A percentile compares a stretch with the other conserved stretches of the same genome.
phyloP scores from a whole-genome alignment of 2,329 filamentous ascomycete species.

The Clonostachys solani region DNA sequence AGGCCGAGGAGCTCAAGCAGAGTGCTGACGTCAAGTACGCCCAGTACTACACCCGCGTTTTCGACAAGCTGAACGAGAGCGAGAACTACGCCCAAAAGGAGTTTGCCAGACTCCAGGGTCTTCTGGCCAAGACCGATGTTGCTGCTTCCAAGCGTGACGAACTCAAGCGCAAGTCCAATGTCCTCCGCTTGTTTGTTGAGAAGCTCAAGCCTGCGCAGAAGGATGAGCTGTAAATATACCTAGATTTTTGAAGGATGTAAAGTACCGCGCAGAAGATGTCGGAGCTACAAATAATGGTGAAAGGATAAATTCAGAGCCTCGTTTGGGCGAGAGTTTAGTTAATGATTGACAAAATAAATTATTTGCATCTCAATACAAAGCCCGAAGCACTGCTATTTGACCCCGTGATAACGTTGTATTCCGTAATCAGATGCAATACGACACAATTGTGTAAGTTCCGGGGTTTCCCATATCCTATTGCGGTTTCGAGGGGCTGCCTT shows the following conservation, averaged over 20 bases:
- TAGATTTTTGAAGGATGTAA: constrained; percentile 14
- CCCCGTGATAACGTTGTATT: no score
- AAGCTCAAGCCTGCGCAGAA: constrained; percentile 54
- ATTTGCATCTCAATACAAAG: no score
- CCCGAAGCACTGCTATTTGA: no score
- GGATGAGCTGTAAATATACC: constrained; percentile 61
- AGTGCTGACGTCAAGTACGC: constrained; percentile 69
- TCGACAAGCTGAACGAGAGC: constrained; percentile 78
- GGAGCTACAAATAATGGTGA: neutral
- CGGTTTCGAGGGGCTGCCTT: constrained; percentile 29
- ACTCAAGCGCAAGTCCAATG: constrained; percentile 80
- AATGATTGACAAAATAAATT: neutral
- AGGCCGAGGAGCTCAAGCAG: constrained; percentile 61
- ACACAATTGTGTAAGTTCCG: no score
- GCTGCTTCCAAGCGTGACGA: constrained; percentile 86
- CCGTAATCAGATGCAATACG: no score
- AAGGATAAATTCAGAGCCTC: no score
- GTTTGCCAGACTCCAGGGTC: constrained; percentile 70
- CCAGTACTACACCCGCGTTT: constrained; percentile 90
- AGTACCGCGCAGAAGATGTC: neutral
- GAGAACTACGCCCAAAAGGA: constrained; percentile 82
- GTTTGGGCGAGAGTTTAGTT: neutral
- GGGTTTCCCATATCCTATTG: neutral
- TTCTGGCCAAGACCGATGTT: constrained; percentile 83
- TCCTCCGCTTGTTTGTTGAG: constrained; percentile 72